Conservation (phyloP, 495 filamentous ascomycete species). For the Hypoxylon subgilvum region DNA sequence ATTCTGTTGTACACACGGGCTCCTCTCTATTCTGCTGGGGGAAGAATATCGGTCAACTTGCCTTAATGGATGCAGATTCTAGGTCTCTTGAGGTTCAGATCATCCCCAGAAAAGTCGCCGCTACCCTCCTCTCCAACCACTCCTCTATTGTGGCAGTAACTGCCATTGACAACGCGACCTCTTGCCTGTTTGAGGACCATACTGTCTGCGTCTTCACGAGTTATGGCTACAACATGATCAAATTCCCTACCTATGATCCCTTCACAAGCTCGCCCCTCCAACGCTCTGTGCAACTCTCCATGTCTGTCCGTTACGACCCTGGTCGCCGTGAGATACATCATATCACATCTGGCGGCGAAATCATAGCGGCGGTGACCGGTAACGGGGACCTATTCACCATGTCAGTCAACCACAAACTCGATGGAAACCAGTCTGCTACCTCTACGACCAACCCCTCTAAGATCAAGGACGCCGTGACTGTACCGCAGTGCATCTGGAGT, state of each 20-base stretch:
- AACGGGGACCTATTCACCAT: constrained; percentile 87
- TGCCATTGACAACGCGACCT: constrained; percentile 89
- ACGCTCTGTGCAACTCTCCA: constrained; percentile 61
- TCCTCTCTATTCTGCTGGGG: constrained; percentile 90
- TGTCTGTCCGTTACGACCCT: constrained; percentile 69
- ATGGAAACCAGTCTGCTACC: constrained; percentile 61
- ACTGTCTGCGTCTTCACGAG: constrained; percentile 93
- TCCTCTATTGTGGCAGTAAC: constrained; percentile 73
- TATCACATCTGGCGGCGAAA: constrained; percentile 83
- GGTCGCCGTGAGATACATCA: constrained; percentile 69
- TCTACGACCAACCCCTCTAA: constrained; percentile 92
- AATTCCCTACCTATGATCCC: constrained; percentile 72
- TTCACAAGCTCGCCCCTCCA: constrained; percentile 71
- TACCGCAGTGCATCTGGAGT: constrained; percentile 83
- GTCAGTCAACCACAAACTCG: constrained; percentile 68
- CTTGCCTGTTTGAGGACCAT: constrained; percentile 81
- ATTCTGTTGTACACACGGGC: constrained; percentile 85
- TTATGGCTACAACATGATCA: constrained; percentile 86
- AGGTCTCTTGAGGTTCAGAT: constrained; percentile 82
- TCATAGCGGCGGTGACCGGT: constrained; percentile 82
- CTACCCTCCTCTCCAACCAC: constrained; percentile 77
- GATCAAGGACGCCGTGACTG: constrained; percentile 75
- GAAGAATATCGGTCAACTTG: constrained; percentile 93
- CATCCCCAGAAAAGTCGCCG: constrained; percentile 83
- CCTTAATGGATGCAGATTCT: constrained; percentile 92